Base-by-base conservation (phyloP, 345 rosid species). In the Aquilaria sinensis region DNA sequence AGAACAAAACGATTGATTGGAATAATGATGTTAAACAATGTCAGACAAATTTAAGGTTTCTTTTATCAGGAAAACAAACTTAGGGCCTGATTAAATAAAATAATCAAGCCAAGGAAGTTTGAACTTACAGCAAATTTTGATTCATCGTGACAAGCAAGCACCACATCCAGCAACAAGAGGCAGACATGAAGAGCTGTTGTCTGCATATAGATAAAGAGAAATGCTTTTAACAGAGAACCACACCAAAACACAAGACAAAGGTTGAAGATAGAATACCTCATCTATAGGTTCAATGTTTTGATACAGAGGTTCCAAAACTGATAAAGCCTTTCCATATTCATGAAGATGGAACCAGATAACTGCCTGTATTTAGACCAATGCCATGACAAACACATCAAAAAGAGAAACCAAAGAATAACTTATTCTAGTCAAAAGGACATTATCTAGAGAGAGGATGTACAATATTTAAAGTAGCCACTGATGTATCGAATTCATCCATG, bases 281-380 rank as follows among this genome's bases (percentile, higher is more conserved):
- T 95, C 96, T 47, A 95, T 80, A 8, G 92, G 90, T 67, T 73
- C 79, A 15, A 95, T 91, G 62, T 89, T 95, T 66, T 70, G 82
- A 74, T 77, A 89, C 63, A 95, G 56, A 32, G 96, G 96, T 71
- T 84, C 85, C 61, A 95, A 71, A 75, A 87, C 72, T 31, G 96
- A 85, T 63, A 87, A 74, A 11, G 96, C 87, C 80, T 91, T 90
- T 31, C 78, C 60, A 76, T 84, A 87, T 70, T 95, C 94, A 65
- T 84, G 87, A 66, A 89, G 96, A 72, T 95, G 96, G 72, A 85
- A 91, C 96, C 96, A 95, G 54, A 81, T 77, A 73, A 85, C 73
- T 4, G 98, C 97, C 99, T 95, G 70, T 52, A 76, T 46, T 37
- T 37, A 72, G 67, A 61, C 10, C 46, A 74, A 60, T 51, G 56